Evolutionary conservation across 345 rosid species (phyloP).

Genomic region (Syzygium jambos): DNA sequence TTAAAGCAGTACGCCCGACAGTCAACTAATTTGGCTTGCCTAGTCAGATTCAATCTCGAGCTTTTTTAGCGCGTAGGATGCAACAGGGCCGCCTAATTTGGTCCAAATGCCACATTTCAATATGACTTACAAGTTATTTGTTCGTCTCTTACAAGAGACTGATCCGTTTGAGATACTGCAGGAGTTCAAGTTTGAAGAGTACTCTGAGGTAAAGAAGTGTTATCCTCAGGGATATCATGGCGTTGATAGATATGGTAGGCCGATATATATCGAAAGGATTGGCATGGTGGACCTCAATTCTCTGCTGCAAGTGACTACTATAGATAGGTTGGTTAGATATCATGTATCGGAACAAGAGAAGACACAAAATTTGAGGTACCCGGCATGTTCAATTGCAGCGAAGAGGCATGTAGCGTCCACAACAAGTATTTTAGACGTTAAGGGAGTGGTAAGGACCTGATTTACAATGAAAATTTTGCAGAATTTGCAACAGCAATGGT

Average conservation of each 20-base stretch:
- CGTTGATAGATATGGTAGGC: constrained; percentile 51
- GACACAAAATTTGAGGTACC: constrained; percentile 36
- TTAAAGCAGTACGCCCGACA: neutral
- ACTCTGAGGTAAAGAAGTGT: constrained; percentile 34
- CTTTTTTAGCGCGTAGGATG: no score
- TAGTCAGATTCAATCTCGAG: no score
- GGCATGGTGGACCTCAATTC: constrained; percentile 49
- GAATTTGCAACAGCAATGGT: neutral
- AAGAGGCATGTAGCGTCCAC: constrained; percentile 45
- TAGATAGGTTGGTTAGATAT: constrained; percentile 38
- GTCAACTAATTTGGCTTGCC: neutral
- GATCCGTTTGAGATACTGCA: constrained; percentile 5
- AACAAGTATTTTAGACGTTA: constrained; percentile 54
- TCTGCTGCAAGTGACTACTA: constrained; percentile 28
- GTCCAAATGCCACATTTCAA: neutral
- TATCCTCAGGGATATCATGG: constrained; percentile 67
- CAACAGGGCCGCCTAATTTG: neutral
- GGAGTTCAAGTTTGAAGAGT: constrained; percentile 45
- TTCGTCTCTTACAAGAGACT: neutral
- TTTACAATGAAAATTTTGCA: neutral
- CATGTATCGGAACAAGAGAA: constrained; percentile 58
- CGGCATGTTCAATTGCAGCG: constrained; percentile 54
- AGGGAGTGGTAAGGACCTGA: constrained; percentile 45
- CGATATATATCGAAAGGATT: constrained; percentile 43
- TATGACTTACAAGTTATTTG: neutral